These are phyloP conservation scores for Trypanosoma avium DNA, from an alignment of 208 protist species.

Conservation along the genomic window DNA sequence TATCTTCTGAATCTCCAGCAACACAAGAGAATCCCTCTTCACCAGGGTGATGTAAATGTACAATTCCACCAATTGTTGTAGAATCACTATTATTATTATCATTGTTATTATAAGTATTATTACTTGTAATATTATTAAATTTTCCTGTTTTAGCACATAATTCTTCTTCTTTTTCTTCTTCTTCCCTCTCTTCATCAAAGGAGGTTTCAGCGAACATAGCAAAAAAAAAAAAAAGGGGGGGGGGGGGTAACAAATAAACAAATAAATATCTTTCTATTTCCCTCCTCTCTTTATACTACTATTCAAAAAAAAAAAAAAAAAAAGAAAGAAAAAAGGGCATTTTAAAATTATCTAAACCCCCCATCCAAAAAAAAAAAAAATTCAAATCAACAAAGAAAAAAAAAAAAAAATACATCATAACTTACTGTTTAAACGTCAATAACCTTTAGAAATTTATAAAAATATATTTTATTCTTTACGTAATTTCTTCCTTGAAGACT, in stretches of 20 bases:
- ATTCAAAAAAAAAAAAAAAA: conserved; percentile 7
- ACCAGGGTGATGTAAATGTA: conserved; percentile 64
- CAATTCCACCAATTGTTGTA: neutral
- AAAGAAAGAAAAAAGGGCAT: no score
- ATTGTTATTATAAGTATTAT: neutral
- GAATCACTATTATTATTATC: neutral
- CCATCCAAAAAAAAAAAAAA: no score
- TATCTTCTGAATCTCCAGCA: conserved; percentile 53
- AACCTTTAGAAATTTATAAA: no score
- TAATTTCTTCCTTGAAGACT: neutral
- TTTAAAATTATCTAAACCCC: no score
- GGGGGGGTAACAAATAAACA: neutral
- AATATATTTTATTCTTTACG: neutral
- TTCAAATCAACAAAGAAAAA: no score
- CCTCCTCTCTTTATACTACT: neutral
- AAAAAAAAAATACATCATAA: no score
- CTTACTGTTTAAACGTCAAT: no score
- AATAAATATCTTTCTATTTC: neutral
- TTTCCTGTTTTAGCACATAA: neutral
- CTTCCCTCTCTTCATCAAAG: conserved; percentile 36
- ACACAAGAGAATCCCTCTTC: conserved; percentile 64
- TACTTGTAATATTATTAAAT: no score
- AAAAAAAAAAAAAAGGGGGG: neutral
- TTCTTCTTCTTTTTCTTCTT: neutral
- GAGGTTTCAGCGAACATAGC: conserved; percentile 51